Evolutionary conservation across 345 rosid species (phyloP), one percentile per base, ranked within the genome.

Genomic region (Gossypium herbaceum): DNA sequence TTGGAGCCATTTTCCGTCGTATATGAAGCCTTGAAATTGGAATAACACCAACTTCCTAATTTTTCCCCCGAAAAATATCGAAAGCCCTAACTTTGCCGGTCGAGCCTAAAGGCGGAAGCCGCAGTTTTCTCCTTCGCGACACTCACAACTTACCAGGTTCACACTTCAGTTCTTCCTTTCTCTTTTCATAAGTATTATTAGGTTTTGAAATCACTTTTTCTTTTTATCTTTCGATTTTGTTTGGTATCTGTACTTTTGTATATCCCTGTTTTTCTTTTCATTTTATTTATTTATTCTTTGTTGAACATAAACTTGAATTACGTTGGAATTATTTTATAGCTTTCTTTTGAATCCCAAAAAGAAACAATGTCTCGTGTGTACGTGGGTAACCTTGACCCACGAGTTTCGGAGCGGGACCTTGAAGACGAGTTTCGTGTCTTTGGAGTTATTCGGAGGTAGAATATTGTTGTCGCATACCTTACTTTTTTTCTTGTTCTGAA

Each of bases 301-400:
- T 10, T 73, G 22, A 71, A 55, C 51, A 22, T 47, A 52, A 74
- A 55, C 13, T 65, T 63, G 51, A 69, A 12, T 68, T 48, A 45
- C 63, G 19, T 48, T 39, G 12, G 20, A 58, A 25, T 29, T 72
- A 17, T 43, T 62, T 81, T 79, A 44, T 78, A 81, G 86, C 73
- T 59, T 74, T 27, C 61, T 65, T 64, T 48, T 65, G 57, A 27
- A 43, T 20, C 54, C 52, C 12, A 11, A 15, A n/a, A 20, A 41
- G 1, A 76, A 68, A 77, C 34, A 55, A 91, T 91, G 93, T 83
- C 93, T 61, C 92, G 97, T 20, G 93, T 91, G 57, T 91, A 91
- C 51, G 93, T 91, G 22, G 96, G 96, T 64, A 91, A 89, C 72
- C 81, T 91, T 85, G 96, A 89, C 73, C 87, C 93, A 15, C 81